These are phyloP conservation scores for Flaveria floridana DNA, from an alignment of 140 eudicot species.

Conservation along the genomic window DNA sequence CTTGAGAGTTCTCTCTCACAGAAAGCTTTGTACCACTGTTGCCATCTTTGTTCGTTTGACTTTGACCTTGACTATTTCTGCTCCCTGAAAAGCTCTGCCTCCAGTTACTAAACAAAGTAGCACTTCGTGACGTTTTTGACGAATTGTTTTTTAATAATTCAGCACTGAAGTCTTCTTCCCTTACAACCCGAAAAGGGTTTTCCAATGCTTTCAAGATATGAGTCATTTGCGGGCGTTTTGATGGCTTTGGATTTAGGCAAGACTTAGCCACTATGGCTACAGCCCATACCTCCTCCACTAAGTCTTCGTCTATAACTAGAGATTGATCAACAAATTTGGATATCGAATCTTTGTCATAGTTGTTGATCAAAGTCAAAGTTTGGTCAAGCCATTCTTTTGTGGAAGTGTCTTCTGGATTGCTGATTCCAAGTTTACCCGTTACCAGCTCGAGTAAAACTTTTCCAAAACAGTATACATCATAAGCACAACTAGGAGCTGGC, in stretches of 20 bases:
- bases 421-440: conserved; percentile 70
- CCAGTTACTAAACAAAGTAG: conserved; percentile 76
- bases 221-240: conserved; percentile 68
- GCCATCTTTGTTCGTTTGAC: conserved; percentile 40
- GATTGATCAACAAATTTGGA: conserved; percentile 65
- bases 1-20: conserved; percentile 50
- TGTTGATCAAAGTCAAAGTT: conserved; percentile 46
- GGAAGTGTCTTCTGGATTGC: conserved; percentile 40
- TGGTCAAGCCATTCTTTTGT: conserved; percentile 59
- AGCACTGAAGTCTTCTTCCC: conserved; percentile 67
- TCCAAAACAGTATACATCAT: conserved; percentile 82
- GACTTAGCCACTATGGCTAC: conserved; percentile 83
- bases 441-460: conserved; percentile 78
- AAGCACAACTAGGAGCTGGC: conserved; percentile 50
- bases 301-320: conserved; percentile 70
- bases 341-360: conserved; percentile 60
- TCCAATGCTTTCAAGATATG: conserved; percentile 73
- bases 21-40: conserved; percentile 33
- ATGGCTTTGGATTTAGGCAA: conserved; percentile 67
- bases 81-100: conserved; percentile 68
- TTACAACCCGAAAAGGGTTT: conserved; percentile 74
- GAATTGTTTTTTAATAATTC: conserved; percentile 58
- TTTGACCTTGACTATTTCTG: conserved; percentile 24
- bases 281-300: conserved; percentile 86
- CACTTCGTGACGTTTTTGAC: conserved; percentile 59